A percentile compares a stretch with the other conserved stretches of the same genome.
Evolutionary conservation across 1,284 basidiomycete genomes (phyloP).

Genomic region (Rhodotorula sp.): DNA sequence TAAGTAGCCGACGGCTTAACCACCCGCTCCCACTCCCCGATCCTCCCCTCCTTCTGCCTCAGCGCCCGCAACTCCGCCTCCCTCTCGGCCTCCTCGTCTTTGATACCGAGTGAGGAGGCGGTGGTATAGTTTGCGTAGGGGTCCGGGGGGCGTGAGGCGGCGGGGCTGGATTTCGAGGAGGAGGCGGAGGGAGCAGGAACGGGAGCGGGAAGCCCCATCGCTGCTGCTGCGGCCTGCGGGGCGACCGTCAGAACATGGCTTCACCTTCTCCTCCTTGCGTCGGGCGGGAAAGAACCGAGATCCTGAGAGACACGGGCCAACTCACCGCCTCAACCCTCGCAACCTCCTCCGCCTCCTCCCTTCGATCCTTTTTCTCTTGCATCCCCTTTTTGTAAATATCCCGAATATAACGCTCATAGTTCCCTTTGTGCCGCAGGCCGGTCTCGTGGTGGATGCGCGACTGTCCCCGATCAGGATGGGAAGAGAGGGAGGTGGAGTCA

Average conservation of each 20-base stretch:
- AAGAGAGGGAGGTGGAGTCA: not conserved
- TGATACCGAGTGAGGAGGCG: constrained; percentile 73
- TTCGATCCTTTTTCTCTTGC: constrained; percentile 77
- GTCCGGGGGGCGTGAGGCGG: constrained; percentile 55
- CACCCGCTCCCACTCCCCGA: constrained; percentile 81
- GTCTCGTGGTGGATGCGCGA: constrained; percentile 90
- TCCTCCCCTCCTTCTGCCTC: constrained; percentile 64
- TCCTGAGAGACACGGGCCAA: constrained; percentile 18
- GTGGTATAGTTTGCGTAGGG: constrained; percentile 82
- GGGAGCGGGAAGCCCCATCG: constrained; percentile 39
- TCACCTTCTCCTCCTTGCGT: not conserved
- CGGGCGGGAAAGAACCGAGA: not conserved
- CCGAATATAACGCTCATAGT: constrained; percentile 84
- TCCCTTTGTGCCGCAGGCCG: constrained; percentile 90
- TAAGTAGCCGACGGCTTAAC: constrained; percentile 47
- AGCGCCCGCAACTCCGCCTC: constrained; percentile 56
- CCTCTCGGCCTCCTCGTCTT: constrained; percentile 57
- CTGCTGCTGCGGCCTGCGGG: constrained; percentile 46
- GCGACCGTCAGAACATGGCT: constrained; percentile 2
- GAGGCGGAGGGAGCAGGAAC: constrained; percentile 19
- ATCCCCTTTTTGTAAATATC: constrained; percentile 91
- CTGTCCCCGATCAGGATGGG: constrained; percentile 41
- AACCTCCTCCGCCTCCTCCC: constrained; percentile 83
- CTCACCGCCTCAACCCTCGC: constrained; percentile 75
- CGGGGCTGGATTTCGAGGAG: constrained; percentile 10